A percentile compares a stretch with the other conserved stretches of the same genome.
Evolutionary conservation across 2,329 filamentous ascomycete genomes (phyloP).

Genomic region (Cladophialophora exuberans): DNA sequence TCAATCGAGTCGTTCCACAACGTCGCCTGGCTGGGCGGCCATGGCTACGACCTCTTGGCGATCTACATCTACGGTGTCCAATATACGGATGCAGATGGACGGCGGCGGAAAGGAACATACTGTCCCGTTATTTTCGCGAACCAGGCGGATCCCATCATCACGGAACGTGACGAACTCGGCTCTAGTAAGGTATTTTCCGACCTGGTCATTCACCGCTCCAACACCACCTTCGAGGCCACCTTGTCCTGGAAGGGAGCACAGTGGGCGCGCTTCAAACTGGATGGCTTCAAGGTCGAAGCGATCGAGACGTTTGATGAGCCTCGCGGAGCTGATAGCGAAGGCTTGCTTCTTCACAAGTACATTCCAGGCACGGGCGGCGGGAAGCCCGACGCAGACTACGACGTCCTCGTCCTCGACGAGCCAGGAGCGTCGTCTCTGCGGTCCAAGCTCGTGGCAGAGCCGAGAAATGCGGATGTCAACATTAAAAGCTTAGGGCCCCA

Average conservation of each 20-base stretch:
- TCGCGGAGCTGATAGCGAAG: not conserved
- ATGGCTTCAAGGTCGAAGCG: not conserved
- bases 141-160: constrained; percentile 62
- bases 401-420: not conserved
- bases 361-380: not conserved
- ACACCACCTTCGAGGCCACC: not conserved
- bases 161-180: constrained; percentile 63
- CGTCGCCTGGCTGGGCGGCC: constrained; percentile 39
- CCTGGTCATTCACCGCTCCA: not conserved
- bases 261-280: not conserved
- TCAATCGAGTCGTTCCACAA: constrained; percentile 37
- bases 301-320: not conserved
- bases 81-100: constrained; percentile 56
- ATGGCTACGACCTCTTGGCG: constrained; percentile 61
- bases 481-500: too few relatives aligned
- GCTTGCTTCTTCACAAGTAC: not conserved
- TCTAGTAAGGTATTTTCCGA: constrained; percentile 62
- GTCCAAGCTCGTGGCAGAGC: too few relatives aligned
- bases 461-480: too few relatives aligned
- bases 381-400: not conserved
- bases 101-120: constrained; percentile 55
- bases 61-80: constrained; percentile 66
- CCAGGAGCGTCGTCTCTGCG: too few relatives aligned
- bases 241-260: too few relatives aligned
- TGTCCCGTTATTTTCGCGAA: constrained; percentile 62